These are phyloP conservation scores for Phytophthora aleatoria DNA, from an alignment of 352 stramenopile genomes.

Conservation along the genomic window DNA sequence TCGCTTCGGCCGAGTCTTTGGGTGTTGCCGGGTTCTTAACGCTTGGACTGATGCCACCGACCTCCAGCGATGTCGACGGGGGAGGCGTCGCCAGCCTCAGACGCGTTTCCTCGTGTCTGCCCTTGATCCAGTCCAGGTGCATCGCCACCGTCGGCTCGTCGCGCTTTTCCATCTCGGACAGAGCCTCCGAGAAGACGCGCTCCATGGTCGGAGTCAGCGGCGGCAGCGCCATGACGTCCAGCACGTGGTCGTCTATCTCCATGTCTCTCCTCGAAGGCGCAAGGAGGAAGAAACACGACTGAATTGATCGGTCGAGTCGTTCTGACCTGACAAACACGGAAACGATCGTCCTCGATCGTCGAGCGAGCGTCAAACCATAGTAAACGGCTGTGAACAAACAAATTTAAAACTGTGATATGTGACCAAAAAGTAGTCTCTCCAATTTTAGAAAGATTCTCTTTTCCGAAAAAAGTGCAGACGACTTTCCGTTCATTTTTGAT, in stretches of 20 bases:
- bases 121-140: slow-evolving; percentile 1
- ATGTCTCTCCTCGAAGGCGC: not conserved
- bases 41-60: slow-evolving; percentile 10
- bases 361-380: too few relatives aligned
- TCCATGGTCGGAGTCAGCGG: slow-evolving; percentile 30
- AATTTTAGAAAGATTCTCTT: too few relatives aligned
- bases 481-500: too few relatives aligned
- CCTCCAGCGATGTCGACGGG: not conserved
- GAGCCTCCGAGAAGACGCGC: slow-evolving; percentile 15
- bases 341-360: too few relatives aligned
- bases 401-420: too few relatives aligned
- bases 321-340: not conserved
- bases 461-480: too few relatives aligned
- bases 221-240: slow-evolving; percentile 15
- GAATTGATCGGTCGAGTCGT: slow-evolving; percentile 1
- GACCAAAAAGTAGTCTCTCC: too few relatives aligned
- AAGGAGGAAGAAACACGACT: not conserved
- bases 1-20: slow-evolving; percentile 21
- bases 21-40: not conserved
- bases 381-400: too few relatives aligned
- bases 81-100: slow-evolving; percentile 18
- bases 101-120: slow-evolving; percentile 4
- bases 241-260: not conserved
- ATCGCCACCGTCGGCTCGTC: not conserved
- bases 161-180: slow-evolving; percentile 21